A percentile compares a stretch with the other conserved stretches of the same genome.
These are phyloP conservation scores for Trichoderma sp. DNA, from an alignment of 2,329 filamentous ascomycete genomes.

Conservation along the genomic window DNA sequence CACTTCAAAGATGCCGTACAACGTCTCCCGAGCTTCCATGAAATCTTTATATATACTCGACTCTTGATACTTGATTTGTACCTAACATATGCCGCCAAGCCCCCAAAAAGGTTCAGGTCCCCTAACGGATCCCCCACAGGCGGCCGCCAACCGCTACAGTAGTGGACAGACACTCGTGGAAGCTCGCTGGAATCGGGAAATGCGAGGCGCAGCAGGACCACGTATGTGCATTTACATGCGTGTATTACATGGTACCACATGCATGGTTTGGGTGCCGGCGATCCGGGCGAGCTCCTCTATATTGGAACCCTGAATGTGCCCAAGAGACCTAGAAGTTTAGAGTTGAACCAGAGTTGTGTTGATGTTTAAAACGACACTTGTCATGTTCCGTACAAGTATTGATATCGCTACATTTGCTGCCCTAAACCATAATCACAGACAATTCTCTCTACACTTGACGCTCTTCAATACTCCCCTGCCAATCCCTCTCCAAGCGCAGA, in stretches of 20 bases:
- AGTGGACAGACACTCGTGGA: neutral
- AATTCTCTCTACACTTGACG: neutral
- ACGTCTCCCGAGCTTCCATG: neutral
- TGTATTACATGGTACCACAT: neutral
- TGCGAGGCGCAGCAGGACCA: conserved; percentile 15
- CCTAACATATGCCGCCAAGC: neutral
- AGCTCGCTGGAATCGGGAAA: neutral
- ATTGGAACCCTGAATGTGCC: neutral
- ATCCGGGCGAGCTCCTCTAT: neutral
- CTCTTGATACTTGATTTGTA: neutral
- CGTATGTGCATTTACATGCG: neutral
- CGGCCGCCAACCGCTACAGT: conserved; percentile 9
- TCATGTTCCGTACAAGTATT: neutral
- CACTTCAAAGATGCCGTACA: neutral
- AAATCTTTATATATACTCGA: neutral
- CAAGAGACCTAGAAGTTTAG: neutral
- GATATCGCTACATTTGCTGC: neutral
- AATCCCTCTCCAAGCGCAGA: neutral
- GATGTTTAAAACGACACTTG: neutral
- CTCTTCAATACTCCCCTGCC: neutral
- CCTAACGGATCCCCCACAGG: neutral
- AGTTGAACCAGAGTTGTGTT: neutral
- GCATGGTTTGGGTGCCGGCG: neutral
- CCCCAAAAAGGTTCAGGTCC: neutral
- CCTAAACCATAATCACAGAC: neutral